Percentiles rank a stretch among this genome's conserved stretches.
phyloP scores from a whole-genome alignment of 352 stramenopile genomes.

The Phytophthora capsici region DNA sequence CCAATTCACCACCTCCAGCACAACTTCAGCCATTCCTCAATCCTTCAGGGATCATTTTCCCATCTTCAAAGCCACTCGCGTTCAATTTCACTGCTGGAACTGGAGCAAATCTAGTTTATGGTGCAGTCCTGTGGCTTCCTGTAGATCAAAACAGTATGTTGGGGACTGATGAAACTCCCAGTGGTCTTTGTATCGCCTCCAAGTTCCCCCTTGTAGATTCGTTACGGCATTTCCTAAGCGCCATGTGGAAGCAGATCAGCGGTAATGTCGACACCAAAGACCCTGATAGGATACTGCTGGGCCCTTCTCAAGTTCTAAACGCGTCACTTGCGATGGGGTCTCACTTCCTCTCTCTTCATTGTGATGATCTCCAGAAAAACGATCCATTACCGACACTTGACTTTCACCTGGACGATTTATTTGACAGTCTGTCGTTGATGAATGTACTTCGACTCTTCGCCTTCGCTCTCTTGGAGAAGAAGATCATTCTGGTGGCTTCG shows the following conservation, averaged over 20 bases:
- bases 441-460: slow-evolving; percentile 70
- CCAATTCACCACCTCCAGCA: slow-evolving; percentile 24
- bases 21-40: slow-evolving; percentile 53
- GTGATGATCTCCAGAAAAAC: not conserved
- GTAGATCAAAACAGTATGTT: slow-evolving; percentile 4
- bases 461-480: slow-evolving; percentile 70
- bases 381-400: slow-evolving; percentile 35
- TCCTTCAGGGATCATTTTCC: slow-evolving; percentile 31
- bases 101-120: slow-evolving; percentile 44
- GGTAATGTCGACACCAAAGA: not conserved
- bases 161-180: not conserved
- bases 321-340: slow-evolving; percentile 12
- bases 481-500: slow-evolving; percentile 74
- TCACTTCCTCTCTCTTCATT: not conserved
- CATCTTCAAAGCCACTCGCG: slow-evolving; percentile 28
- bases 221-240: slow-evolving; percentile 47
- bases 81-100: slow-evolving; percentile 68
- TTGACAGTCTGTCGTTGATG: slow-evolving; percentile 63
- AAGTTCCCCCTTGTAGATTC: slow-evolving; percentile 59
- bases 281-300: not conserved
- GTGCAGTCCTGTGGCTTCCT: slow-evolving; percentile 45
- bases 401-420: slow-evolving; percentile 51
- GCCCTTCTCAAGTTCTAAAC: not conserved
- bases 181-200: slow-evolving; percentile 61
- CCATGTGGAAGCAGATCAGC: slow-evolving; percentile 24